A percentile compares a stretch with the other conserved stretches of the same genome.
Evolutionary conservation across 2,329 filamentous ascomycete genomes (phyloP).

Genomic region (Gnomoniopsis sp.): DNA sequence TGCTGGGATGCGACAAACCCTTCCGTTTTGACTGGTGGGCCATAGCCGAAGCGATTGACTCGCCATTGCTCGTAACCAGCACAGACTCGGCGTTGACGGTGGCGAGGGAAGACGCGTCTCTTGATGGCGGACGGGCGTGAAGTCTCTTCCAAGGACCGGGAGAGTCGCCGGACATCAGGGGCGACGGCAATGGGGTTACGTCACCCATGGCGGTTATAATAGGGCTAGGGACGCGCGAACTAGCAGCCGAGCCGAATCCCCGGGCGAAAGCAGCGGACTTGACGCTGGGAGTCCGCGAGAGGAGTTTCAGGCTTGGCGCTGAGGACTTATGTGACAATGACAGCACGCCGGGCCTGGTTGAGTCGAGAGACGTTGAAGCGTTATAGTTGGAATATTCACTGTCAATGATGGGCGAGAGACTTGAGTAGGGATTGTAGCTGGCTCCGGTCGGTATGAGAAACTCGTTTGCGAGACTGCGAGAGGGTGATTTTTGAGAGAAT

Average conservation of each 20-base stretch:
- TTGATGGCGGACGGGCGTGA: slow-evolving; percentile 43
- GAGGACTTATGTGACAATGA: slow-evolving; percentile 38
- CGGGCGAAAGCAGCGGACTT: slow-evolving; percentile 49
- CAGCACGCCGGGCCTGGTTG: slow-evolving; percentile 23
- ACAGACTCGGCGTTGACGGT: slow-evolving; percentile 41
- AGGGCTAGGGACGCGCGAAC: slow-evolving; percentile 68
- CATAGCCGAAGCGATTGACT: slow-evolving; percentile 48
- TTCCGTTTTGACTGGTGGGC: slow-evolving; percentile 55
- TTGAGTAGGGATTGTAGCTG: slow-evolving; percentile 18
- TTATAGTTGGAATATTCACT: slow-evolving; percentile 15
- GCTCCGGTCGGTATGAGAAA: slow-evolving; percentile 20
- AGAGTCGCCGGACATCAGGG: slow-evolving; percentile 62
- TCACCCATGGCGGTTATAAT: slow-evolving; percentile 73
- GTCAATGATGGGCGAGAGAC: slow-evolving; percentile 19
- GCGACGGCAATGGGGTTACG: slow-evolving; percentile 75
- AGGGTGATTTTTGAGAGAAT: slow-evolving; percentile 13
- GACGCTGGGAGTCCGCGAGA: slow-evolving; percentile 59
- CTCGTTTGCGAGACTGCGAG: slow-evolving; percentile 8
- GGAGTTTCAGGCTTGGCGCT: slow-evolving; percentile 43
- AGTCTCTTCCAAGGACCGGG: slow-evolving; percentile 64
- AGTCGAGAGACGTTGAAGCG: slow-evolving; percentile 8
- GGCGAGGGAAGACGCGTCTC: slow-evolving; percentile 35
- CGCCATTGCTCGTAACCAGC: slow-evolving; percentile 47
- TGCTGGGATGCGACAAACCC: slow-evolving; percentile 22
- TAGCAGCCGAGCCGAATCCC: slow-evolving; percentile 55